phyloP scores from a whole-genome alignment of 345 rosid genomes.

The Pugionium cornutum region DNA sequence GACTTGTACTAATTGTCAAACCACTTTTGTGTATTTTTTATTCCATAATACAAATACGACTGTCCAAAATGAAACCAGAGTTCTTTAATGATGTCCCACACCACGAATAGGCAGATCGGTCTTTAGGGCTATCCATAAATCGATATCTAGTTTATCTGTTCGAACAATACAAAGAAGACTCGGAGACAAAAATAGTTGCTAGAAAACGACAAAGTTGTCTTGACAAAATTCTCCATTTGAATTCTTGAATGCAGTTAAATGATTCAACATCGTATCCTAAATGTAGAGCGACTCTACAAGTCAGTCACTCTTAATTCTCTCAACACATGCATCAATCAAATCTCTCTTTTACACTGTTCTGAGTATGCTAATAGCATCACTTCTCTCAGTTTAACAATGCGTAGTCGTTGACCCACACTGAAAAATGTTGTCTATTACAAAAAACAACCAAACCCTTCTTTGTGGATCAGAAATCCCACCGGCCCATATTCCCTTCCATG shows the following conservation, averaged over 20 bases:
- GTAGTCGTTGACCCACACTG: background rate
- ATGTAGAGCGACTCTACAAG: background rate
- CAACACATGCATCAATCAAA: background rate
- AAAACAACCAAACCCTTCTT: background rate
- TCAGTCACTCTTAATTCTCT: background rate
- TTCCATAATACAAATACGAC: constrained; percentile 4
- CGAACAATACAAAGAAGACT: background rate
- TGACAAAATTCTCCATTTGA: background rate
- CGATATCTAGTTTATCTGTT: background rate
- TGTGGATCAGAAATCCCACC: constrained; percentile 24
- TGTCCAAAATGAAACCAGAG: background rate
- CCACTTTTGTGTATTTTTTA: background rate
- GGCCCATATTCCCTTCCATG: constrained; percentile 29
- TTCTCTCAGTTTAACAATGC: too few species aligned
- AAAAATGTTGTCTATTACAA: background rate
- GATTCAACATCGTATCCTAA: background rate
- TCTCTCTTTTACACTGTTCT: background rate
- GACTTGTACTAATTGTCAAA: constrained; percentile 57
- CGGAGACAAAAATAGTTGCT: background rate
- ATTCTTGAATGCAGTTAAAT: background rate
- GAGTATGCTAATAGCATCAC: too few species aligned
- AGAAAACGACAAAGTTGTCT: background rate
- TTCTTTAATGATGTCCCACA: background rate
- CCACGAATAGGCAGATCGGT: background rate
- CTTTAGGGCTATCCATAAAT: background rate